A percentile compares a stretch with the other conserved stretches of the same genome.
These are phyloP conservation scores for Aspergillus sp. DNA, from an alignment of 2,329 filamentous ascomycete genomes.

Conservation along the genomic window DNA sequence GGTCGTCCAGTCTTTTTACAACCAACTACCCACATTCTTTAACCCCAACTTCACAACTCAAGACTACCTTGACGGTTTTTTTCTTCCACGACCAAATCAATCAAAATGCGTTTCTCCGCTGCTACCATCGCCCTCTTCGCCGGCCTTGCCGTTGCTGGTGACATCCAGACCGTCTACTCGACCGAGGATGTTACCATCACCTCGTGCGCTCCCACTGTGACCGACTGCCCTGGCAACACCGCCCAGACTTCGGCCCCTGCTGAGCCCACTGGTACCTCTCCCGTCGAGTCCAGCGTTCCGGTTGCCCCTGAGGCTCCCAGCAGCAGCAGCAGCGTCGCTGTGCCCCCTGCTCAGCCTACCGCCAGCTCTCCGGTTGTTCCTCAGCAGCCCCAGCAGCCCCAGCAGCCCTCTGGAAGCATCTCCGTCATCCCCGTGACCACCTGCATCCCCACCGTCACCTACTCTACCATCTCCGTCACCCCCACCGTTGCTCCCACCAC, in stretches of 20 bases:
- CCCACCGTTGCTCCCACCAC: slow-evolving; percentile 15
- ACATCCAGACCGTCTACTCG: slow-evolving; percentile 53
- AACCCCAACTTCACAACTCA: slow-evolving; percentile 10
- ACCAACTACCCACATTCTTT: slow-evolving; percentile 37
- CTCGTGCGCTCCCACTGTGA: slow-evolving; percentile 60
- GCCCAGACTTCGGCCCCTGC: slow-evolving; percentile 21
- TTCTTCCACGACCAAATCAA: slow-evolving; percentile 22
- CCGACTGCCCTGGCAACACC: slow-evolving; percentile 54
- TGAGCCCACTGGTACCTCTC: slow-evolving; percentile 3
- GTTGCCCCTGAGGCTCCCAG: slow-evolving; percentile 11
- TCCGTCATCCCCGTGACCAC: slow-evolving; percentile 32
- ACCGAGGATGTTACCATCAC: slow-evolving; percentile 63
- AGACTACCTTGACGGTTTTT: slow-evolving; percentile 34
- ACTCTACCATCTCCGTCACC: slow-evolving; percentile 29
- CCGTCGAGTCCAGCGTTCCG: neutral
- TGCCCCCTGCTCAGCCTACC: slow-evolving; percentile 18
- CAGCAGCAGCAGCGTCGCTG: slow-evolving; percentile 12
- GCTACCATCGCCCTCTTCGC: slow-evolving; percentile 43
- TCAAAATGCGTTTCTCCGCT: slow-evolving; percentile 47
- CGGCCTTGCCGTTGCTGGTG: slow-evolving; percentile 40
- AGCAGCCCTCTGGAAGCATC: slow-evolving; percentile 9
- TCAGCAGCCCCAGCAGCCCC: neutral
- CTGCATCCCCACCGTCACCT: slow-evolving; percentile 33
- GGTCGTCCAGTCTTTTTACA: slow-evolving; percentile 45
- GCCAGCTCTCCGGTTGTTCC: neutral